A percentile compares a stretch with the other conserved stretches of the same genome.
Evolutionary conservation across 495 filamentous ascomycete species (phyloP).

Genomic region (Astrothelium subdiscretum): DNA sequence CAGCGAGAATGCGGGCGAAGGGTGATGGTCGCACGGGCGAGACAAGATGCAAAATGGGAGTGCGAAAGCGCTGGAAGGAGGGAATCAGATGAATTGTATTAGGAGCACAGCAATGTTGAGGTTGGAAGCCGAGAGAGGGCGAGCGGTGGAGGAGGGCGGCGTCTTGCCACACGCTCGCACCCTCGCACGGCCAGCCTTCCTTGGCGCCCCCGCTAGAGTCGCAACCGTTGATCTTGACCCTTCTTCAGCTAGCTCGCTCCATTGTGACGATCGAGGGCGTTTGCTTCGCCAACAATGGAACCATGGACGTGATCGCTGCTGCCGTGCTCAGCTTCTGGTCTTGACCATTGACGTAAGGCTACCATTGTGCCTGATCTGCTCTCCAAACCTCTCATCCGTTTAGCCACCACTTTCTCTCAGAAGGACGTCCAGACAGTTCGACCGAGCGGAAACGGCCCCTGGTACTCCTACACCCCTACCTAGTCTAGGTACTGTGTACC

Average conservation of each 20-base stretch:
- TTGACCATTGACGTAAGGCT: background rate
- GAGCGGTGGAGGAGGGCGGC: background rate
- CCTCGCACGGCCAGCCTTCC: background rate
- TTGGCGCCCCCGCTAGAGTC: background rate
- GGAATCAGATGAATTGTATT: background rate
- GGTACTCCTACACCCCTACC: too few relatives aligned
- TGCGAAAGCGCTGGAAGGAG: slow-evolving; percentile 1
- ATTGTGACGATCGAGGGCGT: background rate
- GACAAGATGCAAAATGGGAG: background rate
- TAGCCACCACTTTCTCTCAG: too few relatives aligned
- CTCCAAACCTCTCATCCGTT: too few relatives aligned
- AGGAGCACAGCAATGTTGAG: background rate
- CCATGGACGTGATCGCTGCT: background rate
- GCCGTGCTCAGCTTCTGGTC: background rate
- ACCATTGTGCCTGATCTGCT: background rate
- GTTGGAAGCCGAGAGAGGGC: background rate
- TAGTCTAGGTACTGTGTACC: too few relatives aligned
- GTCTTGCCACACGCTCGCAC: background rate
- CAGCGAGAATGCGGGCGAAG: background rate
- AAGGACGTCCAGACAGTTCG: too few relatives aligned
- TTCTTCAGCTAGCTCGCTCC: background rate
- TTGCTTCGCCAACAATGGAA: background rate
- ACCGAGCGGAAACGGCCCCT: too few relatives aligned
- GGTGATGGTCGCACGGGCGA: background rate
- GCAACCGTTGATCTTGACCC: background rate